Base-by-base conservation (phyloP, 2,329 filamentous ascomycete genomes). In the Xylaria sp. region DNA sequence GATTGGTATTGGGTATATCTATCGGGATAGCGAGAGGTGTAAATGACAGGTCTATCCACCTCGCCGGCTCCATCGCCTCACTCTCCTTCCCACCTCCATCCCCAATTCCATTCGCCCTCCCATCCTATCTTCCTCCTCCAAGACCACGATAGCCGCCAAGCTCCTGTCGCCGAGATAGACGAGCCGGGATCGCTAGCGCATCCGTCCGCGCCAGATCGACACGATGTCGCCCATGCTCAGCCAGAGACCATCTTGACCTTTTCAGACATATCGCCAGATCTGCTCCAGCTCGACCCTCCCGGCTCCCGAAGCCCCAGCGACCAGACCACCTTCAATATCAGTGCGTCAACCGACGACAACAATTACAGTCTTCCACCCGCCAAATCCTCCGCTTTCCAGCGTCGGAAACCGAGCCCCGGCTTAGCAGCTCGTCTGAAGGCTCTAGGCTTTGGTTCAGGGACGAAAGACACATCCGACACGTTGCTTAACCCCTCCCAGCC, bases 351-450 rank as follows among this genome's bases (percentile, higher is more conserved):
- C 69, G 68, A 71, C 68, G 73, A 66, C 69, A 76, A 66, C 69
- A 76, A 70, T 70, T 65, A 71, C 72, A 60, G 66, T 65, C 65
- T 64, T 67, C 69, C 76, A 25, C 65, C 72, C 68, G 68, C 69
- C 65, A 77, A 74, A 68, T 50, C 77, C 65, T 67, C 74, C 64
- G 67, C 75, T 64, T 70, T 73, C 58, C 77, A 78, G 71, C 76
- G 78, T 58, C 87, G 88, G 74, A 90, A 88, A 77, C 86, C 89
- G 1, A 90, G 88, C 12, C 89, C 89, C 46, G 89, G 89, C 45
- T 81, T 91, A 60, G 88, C 89, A 72, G 88, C 88, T 68, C 87
- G 89, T 76, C 83, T 91, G 63, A 90, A 89, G 76, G 89, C 89
- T 48, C 82, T 91, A 52, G 88, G 89, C 45, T 89, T 91, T 70